phyloP scores from a whole-genome alignment of 352 stramenopile genomes.

The Globisporangium polare region DNA sequence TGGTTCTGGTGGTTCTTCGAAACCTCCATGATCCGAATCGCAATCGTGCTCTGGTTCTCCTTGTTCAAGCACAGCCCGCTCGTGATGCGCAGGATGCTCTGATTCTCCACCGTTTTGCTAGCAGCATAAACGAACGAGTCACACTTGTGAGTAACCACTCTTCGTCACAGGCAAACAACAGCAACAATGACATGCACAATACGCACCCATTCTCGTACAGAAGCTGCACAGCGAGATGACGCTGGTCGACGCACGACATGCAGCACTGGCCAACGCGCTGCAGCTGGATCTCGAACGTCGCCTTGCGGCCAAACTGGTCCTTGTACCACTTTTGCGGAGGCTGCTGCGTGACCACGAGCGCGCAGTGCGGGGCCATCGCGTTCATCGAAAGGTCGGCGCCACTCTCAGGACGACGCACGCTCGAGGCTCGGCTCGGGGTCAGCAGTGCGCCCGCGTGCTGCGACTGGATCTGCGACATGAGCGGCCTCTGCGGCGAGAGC shows the following conservation, averaged over 20 bases:
- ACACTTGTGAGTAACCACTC: neutral
- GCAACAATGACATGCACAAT: neutral
- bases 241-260: slow-evolving; percentile 39
- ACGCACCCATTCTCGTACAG: slow-evolving; percentile 65
- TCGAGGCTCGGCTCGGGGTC: neutral
- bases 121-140: neutral
- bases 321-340: slow-evolving; percentile 73
- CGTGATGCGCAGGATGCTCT: slow-evolving; percentile 61
- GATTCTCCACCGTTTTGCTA: slow-evolving; percentile 72
- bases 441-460: slow-evolving; percentile 1
- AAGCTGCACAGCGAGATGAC: slow-evolving; percentile 54
- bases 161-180: neutral
- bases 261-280: slow-evolving; percentile 29
- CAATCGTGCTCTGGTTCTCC: slow-evolving; percentile 41
- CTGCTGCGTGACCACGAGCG: slow-evolving; percentile 53
- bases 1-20: slow-evolving; percentile 86
- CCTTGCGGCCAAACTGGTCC: slow-evolving; percentile 74
- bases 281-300: slow-evolving; percentile 58
- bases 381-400: slow-evolving; percentile 15
- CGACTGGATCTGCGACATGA: neutral
- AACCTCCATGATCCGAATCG: slow-evolving; percentile 72
- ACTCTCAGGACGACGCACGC: slow-evolving; percentile 7
- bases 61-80: slow-evolving; percentile 61
- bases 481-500: slow-evolving; percentile 4
- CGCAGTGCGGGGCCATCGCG: slow-evolving; percentile 17